Evolutionary conservation across 805 yeast genomes (phyloP).

Genomic region (Candida alai): DNA sequence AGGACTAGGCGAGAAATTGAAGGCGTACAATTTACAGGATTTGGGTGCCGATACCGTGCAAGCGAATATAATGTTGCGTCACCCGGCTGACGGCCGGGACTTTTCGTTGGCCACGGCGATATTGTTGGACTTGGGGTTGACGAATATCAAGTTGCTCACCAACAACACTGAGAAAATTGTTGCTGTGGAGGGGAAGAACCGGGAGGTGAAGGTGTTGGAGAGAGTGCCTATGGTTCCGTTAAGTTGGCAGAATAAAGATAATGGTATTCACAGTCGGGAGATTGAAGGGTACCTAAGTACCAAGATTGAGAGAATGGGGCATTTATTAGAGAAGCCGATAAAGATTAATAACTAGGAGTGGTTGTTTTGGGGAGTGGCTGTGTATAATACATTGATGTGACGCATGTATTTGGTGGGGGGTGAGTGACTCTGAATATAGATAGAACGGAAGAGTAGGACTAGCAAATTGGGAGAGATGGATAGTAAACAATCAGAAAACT

Average conservation of each 20-base stretch:
- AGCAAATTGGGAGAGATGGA: too few relatives aligned
- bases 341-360: slow-evolving; percentile 6
- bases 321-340: slow-evolving; percentile 45
- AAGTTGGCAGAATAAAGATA: slow-evolving; percentile 58
- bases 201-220: slow-evolving; percentile 71
- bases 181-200: slow-evolving; percentile 87
- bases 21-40: slow-evolving; percentile 95
- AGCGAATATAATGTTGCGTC: slow-evolving; percentile 87
- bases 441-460: too few relatives aligned
- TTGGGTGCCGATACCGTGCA: slow-evolving; percentile 98
- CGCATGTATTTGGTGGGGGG: too few relatives aligned
- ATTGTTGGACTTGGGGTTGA: slow-evolving; percentile 73
- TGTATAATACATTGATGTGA: too few relatives aligned
- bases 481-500: too few relatives aligned
- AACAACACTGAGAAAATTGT: slow-evolving; percentile 95
- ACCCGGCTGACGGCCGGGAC: slow-evolving; percentile 97
- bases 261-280: slow-evolving; percentile 78
- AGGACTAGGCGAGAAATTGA: slow-evolving; percentile 95
- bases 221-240: slow-evolving; percentile 97
- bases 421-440: too few relatives aligned
- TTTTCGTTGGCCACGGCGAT: slow-evolving; percentile 94
- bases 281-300: slow-evolving; percentile 92
- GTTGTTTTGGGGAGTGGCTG: too few relatives aligned
- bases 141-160: slow-evolving; percentile 72
- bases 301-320: slow-evolving; percentile 97